phyloP scores from a whole-genome alignment of 352 stramenopile species.

The Pythium pectinolyticum region DNA sequence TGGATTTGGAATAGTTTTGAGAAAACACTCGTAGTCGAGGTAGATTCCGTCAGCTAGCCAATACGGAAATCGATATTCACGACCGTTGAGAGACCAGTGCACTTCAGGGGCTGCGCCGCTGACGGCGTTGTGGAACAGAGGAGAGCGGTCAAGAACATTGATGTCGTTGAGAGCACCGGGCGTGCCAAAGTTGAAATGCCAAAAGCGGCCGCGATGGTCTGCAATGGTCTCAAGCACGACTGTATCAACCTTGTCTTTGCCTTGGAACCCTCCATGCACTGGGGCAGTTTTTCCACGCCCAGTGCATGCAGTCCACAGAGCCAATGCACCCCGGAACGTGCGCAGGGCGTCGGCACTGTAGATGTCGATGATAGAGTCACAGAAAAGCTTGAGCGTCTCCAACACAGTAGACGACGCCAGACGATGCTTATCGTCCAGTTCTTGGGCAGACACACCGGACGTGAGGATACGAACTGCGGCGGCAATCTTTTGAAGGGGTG shows the following conservation, averaged over 20 bases:
- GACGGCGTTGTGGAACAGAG: not conserved
- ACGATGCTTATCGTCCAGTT: not conserved
- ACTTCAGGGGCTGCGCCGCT: not conserved
- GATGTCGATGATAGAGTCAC: not conserved
- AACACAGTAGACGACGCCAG: not conserved
- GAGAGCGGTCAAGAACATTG: not conserved
- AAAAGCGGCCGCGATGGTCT: not conserved
- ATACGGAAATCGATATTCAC: not conserved
- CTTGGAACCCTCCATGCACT: not conserved
- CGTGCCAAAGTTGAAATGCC: not conserved
- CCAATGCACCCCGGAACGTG: not conserved
- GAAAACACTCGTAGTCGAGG: not conserved
- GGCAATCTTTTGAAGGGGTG: not conserved
- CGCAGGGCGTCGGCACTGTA: not conserved
- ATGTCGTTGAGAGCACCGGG: not conserved
- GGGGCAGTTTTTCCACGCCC: not conserved
- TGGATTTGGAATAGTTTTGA: not conserved
- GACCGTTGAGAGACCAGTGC: not conserved
- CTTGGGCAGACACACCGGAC: not conserved
- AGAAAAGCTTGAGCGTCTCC: not conserved
- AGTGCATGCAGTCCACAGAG: not conserved
- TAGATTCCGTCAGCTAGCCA: not conserved
- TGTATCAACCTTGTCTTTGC: not conserved
- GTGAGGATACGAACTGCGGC: not conserved
- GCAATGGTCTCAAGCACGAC: not conserved